phyloP scores from a whole-genome alignment of 441 rosid genomes.

The Melastoma candidum region DNA sequence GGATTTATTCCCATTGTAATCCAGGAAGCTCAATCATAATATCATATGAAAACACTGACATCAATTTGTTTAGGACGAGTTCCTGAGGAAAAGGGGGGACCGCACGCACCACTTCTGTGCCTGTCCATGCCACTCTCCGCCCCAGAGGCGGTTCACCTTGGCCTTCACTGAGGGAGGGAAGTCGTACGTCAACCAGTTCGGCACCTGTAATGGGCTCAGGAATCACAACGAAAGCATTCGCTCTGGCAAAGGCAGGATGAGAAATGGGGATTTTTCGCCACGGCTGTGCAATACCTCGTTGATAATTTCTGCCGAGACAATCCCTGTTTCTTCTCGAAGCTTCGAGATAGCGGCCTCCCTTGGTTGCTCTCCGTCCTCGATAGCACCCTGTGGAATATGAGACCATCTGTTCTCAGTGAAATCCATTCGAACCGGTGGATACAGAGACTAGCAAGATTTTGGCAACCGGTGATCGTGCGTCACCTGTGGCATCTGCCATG shows the following conservation, averaged over 20 bases:
- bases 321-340: constrained; percentile 77
- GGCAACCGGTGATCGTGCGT: neutral
- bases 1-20: neutral
- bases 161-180: constrained; percentile 89
- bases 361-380: constrained; percentile 92
- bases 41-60: neutral
- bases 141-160: constrained; percentile 94
- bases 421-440: too few relatives aligned
- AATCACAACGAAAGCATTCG: neutral
- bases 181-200: constrained; percentile 86
- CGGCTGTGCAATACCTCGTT: constrained; percentile 44
- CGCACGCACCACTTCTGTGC: constrained; percentile 74
- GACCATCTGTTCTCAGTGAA: neutral
- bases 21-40: constrained; percentile 9
- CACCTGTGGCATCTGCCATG: constrained; percentile 99
- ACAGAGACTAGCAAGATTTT: too few relatives aligned
- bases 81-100: neutral
- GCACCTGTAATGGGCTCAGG: constrained; percentile 40
- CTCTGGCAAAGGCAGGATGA: neutral
- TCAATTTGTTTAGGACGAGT: neutral
- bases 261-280: constrained; percentile 4
- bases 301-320: constrained; percentile 68
- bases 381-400: constrained; percentile 49
- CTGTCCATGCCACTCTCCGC: constrained; percentile 99
- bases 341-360: constrained; percentile 74